These are phyloP conservation scores for Perkinsus chesapeaki DNA, from an alignment of 169 alveolate genomes.

Conservation along the genomic window DNA sequence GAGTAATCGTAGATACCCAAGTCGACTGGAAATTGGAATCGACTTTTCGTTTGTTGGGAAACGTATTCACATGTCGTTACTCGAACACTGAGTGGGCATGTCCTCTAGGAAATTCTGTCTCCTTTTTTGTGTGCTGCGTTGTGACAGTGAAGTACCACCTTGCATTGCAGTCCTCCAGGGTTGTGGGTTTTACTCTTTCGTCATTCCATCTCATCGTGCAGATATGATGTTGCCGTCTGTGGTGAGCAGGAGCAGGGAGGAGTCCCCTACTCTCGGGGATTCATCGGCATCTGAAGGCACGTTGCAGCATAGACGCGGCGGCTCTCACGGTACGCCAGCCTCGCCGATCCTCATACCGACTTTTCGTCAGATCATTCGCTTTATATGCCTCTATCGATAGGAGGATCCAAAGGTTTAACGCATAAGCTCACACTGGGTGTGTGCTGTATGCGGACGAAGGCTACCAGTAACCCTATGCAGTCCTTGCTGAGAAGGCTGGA, in stretches of 20 bases:
- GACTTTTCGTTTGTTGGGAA: too few relatives aligned
- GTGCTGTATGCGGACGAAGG: constrained; percentile 80
- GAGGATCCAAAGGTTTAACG: constrained; percentile 30
- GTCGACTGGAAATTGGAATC: too few relatives aligned
- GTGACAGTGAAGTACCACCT: too few relatives aligned
- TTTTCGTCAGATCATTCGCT: neutral
- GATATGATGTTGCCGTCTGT: neutral
- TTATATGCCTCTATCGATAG: constrained; percentile 8
- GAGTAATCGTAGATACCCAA: too few relatives aligned
- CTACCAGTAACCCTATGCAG: constrained; percentile 73
- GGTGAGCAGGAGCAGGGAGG: neutral
- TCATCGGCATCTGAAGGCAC: constrained; percentile 33
- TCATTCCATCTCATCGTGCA: neutral
- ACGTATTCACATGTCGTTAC: too few relatives aligned
- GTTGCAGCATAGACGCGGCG: constrained; percentile 21
- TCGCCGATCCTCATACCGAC: neutral
- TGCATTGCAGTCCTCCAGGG: too few relatives aligned
- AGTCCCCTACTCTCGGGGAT: neutral
- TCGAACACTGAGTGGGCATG: too few relatives aligned
- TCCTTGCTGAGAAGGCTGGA: constrained; percentile 58
- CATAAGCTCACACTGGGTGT: constrained; percentile 66
- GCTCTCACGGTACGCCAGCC: neutral
- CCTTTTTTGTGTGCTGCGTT: too few relatives aligned
- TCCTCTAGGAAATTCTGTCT: too few relatives aligned
- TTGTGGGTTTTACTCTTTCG: neutral